These are phyloP conservation scores for Chondrus crispus DNA, from an alignment of 23 red algal species.

Conservation along the genomic window DNA sequence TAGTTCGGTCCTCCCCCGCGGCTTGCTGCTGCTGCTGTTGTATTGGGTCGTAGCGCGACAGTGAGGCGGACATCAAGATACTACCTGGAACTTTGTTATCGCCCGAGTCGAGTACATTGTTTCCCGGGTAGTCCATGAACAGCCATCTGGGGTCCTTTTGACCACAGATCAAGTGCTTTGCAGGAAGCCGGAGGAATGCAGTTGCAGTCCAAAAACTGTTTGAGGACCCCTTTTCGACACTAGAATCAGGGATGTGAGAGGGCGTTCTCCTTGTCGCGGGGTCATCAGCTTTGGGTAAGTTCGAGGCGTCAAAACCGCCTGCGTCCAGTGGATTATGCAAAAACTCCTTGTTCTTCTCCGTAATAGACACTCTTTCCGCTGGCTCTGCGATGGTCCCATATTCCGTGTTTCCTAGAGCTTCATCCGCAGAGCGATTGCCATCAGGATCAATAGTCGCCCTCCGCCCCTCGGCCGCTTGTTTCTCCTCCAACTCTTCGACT, in stretches of 20 bases:
- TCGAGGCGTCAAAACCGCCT: neutral
- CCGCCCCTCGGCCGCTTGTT: neutral
- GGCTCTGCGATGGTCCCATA: neutral
- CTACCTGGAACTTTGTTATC: slow-evolving; percentile 74
- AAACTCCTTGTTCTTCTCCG: neutral
- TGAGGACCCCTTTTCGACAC: neutral
- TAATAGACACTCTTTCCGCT: neutral
- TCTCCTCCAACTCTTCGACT: slow-evolving; percentile 52
- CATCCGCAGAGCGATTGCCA: neutral
- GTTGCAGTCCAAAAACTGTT: slow-evolving; percentile 26
- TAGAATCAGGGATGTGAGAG: neutral
- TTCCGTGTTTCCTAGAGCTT: neutral
- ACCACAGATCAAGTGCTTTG: slow-evolving; percentile 57
- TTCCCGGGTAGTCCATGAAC: slow-evolving; percentile 85
- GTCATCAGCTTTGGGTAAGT: neutral
- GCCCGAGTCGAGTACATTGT: slow-evolving; percentile 52
- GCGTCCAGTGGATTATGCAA: neutral
- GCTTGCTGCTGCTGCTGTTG: neutral
- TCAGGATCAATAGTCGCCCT: neutral
- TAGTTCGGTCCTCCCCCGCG: neutral
- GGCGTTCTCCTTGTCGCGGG: too few relatives aligned
- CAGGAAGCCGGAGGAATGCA: slow-evolving; percentile 69
- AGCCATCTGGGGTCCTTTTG: slow-evolving; percentile 75
- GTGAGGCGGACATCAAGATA: slow-evolving; percentile 34
- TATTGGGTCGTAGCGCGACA: slow-evolving; percentile 55